Base-by-base conservation (phyloP, 352 stramenopile genomes). In the Phytophthora uliginosa region DNA sequence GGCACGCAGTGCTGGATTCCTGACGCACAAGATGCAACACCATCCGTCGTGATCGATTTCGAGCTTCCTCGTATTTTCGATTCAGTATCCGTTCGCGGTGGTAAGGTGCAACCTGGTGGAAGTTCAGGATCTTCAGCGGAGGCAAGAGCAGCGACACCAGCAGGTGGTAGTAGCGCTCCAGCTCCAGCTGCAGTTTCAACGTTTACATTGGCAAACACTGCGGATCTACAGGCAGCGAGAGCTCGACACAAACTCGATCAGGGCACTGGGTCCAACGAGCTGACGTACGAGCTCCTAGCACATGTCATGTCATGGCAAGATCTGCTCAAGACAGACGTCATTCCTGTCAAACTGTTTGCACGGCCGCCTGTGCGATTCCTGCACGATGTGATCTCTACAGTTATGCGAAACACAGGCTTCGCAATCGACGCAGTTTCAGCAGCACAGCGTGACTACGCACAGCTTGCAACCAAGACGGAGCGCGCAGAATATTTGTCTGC, bases 251-350 rank as follows among this genome's bases (percentile, higher is more conserved):
- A 80, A 24, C 56, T 84, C 3, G 66, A 71, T 13, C 66, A 83
- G 18, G 75, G 95, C 31, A 79, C 76, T 1, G 88, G 89, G 0
- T 83, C 91, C 3, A 76, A 92, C 51, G 82, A 94, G 28, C 40
- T 74, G n/a, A 87, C 85, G 1, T 90, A 95, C 59, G 85, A 91
- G 22, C 66, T 93, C 18, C 51, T 95, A 10, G 63, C 73, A 22
- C 67, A 91, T 36, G 78, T 90, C 13, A 93, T 96, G 79, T 96
- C 89, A 1, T 96, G 89, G 88, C 67, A 85, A 31, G 83, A 94
- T 61, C 48, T 96, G 22, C 60, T 96, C 1, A 95, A 95, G 64
- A 92, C 88, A 5, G 77, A 73, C 15, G 68, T 86, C 7, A 60
- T 95, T 0, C 88, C 89, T 5, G 72, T 71, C 3, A 96, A 96